Base-by-base conservation (phyloP, 371 early-diverging fungal species). In the Mortierella sp. region DNA sequence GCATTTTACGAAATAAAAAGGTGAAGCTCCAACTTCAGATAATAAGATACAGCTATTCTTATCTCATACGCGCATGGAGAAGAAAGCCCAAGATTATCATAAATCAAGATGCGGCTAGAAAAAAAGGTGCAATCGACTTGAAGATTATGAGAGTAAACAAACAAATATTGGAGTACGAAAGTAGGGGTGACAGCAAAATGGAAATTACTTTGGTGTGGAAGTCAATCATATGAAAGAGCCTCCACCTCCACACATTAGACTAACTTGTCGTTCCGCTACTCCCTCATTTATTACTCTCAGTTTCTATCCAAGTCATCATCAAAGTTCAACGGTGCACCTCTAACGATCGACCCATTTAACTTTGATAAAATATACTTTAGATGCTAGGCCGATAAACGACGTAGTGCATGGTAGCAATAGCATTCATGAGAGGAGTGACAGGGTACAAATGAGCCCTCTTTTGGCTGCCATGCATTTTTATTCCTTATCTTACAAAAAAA, bases 81-180 rank as follows among this genome's bases (percentile, higher is more conserved):
- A n/a, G 55, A 24, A 54, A 9, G 24, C n/a, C 10, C 28, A 24
- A 54, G 55, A 54, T 54, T 54, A 54, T 54, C 55, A 54, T 24
- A 5, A n/a, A 54, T 54, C 55, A 28, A 54, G 55, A 54, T 54
- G 55, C n/a, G 10, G 20, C n/a, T 54, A 24, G n/a, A n/a, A 54
- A 24, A 30, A 32, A 26, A 20, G 16, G 58, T 58, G 58, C 58
- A 54, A 12, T 12, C 16, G 30, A 30, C 26, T 30, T 28, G 51
- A n/a, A n/a, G 57, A 55, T 55, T 55, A 26, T 55, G 26, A 55
- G 22, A 58, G 58, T 30, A 32, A 30, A 58, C 26, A 58, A 30
- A 58, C 10, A 14, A 28, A 22, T 9, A 22, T n/a, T 55, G 26
- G 26, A 16, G 52, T 18, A 52, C 24, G n/a, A 52, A 52, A 52